Evolutionary conservation across 352 stramenopile genomes (phyloP).

Genomic region (Thalassiosira mediterranea): DNA sequence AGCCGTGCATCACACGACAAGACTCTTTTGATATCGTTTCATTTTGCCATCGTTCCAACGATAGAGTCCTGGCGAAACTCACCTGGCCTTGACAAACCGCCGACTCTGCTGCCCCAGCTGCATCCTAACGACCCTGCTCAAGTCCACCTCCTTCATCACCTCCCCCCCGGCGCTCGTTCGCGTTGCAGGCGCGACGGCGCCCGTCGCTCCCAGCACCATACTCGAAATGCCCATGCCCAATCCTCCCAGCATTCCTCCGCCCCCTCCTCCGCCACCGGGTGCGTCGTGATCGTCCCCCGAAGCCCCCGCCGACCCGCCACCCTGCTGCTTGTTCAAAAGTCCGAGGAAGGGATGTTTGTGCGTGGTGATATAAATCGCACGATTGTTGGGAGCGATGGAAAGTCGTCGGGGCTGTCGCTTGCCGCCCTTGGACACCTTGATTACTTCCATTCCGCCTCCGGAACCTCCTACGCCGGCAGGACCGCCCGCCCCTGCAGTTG

Average conservation of each 20-base stretch:
- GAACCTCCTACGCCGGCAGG: too few relatives aligned
- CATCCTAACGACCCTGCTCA: slow-evolving; percentile 63
- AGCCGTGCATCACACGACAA: too few relatives aligned
- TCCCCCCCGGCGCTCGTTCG: too few relatives aligned
- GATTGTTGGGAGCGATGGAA: slow-evolving; percentile 60
- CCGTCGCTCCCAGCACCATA: too few relatives aligned
- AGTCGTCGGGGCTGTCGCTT: slow-evolving; percentile 70
- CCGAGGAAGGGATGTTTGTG: too few relatives aligned
- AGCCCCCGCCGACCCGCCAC: slow-evolving; percentile 28
- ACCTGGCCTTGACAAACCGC: slow-evolving; percentile 54
- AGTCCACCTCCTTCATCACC: slow-evolving; percentile 55
- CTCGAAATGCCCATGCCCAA: too few relatives aligned
- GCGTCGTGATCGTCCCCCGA: slow-evolving; percentile 14
- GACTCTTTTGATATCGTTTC: neutral
- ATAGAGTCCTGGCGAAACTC: slow-evolving; percentile 19
- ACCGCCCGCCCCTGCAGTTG: slow-evolving; percentile 6
- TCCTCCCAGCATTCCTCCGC: too few relatives aligned
- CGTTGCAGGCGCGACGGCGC: too few relatives aligned
- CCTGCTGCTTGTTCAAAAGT: slow-evolving; percentile 54
- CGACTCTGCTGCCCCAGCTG: slow-evolving; percentile 59
- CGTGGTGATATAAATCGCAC: slow-evolving; percentile 64
- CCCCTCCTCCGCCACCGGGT: slow-evolving; percentile 1
- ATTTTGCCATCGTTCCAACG: slow-evolving; percentile 11
- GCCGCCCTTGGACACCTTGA: slow-evolving; percentile 63
- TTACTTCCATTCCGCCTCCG: slow-evolving; percentile 53